Evolutionary conservation across 768 basidiomycete species (phyloP).

Genomic region (Hygrophoropsis aurantiaca): DNA sequence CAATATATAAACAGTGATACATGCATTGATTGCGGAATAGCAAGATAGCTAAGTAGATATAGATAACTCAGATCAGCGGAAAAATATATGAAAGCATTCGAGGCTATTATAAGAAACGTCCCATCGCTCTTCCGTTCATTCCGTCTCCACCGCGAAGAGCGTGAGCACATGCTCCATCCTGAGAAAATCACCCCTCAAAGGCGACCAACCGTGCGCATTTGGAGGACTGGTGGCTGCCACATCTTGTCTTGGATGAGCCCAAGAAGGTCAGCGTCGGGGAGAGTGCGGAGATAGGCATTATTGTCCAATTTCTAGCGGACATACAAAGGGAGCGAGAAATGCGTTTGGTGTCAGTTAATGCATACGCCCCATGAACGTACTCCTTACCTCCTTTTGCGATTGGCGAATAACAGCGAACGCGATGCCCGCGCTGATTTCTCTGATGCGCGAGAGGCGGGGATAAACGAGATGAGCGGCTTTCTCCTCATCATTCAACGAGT

Average conservation of each 20-base stretch:
- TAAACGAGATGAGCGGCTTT: conserved; percentile 56
- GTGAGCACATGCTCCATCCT: background rate
- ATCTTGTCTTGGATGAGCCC: conserved; percentile 54
- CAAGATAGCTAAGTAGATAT: too few species aligned
- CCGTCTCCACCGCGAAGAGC: background rate
- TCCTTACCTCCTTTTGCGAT: conserved; percentile 61
- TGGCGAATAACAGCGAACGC: conserved; percentile 61
- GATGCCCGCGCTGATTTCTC: conserved; percentile 63
- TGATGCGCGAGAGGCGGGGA: conserved; percentile 64
- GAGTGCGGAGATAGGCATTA: conserved; percentile 45
- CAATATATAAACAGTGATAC: too few species aligned
- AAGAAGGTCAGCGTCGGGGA: conserved; percentile 47
- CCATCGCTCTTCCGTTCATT: conserved; percentile 1
- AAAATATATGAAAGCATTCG: conserved; percentile 2
- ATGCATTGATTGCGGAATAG: too few species aligned
- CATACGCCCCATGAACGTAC: background rate
- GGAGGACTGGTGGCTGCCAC: conserved; percentile 44
- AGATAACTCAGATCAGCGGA: background rate
- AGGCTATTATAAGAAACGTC: background rate
- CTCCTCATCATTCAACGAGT: conserved; percentile 58
- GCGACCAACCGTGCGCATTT: conserved; percentile 2
- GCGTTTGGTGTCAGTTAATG: background rate
- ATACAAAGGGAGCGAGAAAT: conserved; percentile 1
- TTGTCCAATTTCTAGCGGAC: conserved; percentile 42
- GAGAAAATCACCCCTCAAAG: conserved; percentile 13